Conservation (phyloP, 75 land plant species). For the Cupressus sempervirens region DNA sequence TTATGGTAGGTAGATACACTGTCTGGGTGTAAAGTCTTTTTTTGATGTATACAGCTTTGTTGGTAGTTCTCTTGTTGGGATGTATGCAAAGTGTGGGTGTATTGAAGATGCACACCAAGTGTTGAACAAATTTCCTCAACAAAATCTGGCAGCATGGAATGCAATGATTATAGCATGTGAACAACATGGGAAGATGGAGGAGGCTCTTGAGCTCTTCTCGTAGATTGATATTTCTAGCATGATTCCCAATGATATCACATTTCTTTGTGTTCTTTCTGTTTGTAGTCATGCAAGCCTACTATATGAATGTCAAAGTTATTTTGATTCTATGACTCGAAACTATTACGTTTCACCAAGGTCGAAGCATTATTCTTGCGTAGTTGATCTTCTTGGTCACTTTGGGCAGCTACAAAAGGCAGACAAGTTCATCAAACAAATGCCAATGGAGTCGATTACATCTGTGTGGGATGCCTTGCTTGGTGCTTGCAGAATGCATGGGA, state of each 20-base stretch:
- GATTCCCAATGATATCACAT: constrained; percentile 56
- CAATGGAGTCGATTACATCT: constrained; percentile 42
- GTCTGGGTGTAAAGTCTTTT: no score
- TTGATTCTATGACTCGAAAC: constrained; percentile 37
- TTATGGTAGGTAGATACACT: no score
- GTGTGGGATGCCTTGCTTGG: constrained; percentile 71
- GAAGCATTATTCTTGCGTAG: constrained; percentile 64
- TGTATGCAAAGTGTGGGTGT: constrained; percentile 70
- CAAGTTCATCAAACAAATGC: constrained; percentile 54
- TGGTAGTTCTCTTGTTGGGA: constrained; percentile 47
- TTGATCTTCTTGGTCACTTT: constrained; percentile 64
- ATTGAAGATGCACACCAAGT: constrained; percentile 44
- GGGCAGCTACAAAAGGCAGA: constrained; percentile 50
- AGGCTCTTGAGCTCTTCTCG: constrained; percentile 51
- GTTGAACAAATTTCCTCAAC: constrained; percentile 30
- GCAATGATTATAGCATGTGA: constrained; percentile 60
- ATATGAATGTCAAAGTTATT: constrained; percentile 39
- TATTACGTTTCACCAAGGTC: constrained; percentile 34
- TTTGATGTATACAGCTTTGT: constrained; percentile 38
- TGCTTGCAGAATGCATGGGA: constrained; percentile 41
- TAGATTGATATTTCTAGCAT: constrained; percentile 52
- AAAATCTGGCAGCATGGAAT: constrained; percentile 60
- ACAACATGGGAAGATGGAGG: constrained; percentile 36
- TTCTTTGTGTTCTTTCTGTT: constrained; percentile 58
- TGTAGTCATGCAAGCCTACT: constrained; percentile 65